Evolutionary conservation across 2,329 filamentous ascomycete species (phyloP).

Genomic region (Hawksworthiomyces lignivorus): DNA sequence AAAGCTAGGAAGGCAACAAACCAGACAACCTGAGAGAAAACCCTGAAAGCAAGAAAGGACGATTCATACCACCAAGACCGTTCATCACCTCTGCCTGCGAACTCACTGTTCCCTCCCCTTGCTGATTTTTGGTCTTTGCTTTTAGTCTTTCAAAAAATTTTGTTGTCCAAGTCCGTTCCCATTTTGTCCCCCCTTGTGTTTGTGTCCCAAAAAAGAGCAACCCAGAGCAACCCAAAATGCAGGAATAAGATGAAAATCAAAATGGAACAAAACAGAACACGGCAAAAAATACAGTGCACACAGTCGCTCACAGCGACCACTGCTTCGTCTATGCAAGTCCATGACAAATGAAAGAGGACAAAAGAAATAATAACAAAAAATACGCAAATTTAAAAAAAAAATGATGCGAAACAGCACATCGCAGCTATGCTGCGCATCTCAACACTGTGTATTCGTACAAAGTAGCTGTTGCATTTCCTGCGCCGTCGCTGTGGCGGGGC

Average conservation of each 20-base stretch:
- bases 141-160: background rate
- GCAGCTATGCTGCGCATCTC: background rate
- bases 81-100: too few species aligned
- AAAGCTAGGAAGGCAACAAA: background rate
- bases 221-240: constrained; percentile 8
- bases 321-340: constrained; percentile 12
- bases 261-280: background rate
- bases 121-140: background rate
- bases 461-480: too few species aligned
- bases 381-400: background rate
- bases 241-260: constrained; percentile 7
- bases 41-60: too few species aligned
- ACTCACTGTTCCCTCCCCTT: background rate
- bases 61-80: too few species aligned
- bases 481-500: too few species aligned
- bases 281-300: constrained; percentile 8
- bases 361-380: background rate
- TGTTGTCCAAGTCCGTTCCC: constrained; percentile 8
- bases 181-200: constrained; percentile 10
- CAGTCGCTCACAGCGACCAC: background rate
- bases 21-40: background rate
- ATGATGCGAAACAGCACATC: background rate
- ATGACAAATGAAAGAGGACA: constrained; percentile 6
- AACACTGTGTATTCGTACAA: too few species aligned
- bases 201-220: constrained; percentile 8